Base-by-base conservation (phyloP, 139 green algal species). In the Chlorella vulgaris region DNA sequence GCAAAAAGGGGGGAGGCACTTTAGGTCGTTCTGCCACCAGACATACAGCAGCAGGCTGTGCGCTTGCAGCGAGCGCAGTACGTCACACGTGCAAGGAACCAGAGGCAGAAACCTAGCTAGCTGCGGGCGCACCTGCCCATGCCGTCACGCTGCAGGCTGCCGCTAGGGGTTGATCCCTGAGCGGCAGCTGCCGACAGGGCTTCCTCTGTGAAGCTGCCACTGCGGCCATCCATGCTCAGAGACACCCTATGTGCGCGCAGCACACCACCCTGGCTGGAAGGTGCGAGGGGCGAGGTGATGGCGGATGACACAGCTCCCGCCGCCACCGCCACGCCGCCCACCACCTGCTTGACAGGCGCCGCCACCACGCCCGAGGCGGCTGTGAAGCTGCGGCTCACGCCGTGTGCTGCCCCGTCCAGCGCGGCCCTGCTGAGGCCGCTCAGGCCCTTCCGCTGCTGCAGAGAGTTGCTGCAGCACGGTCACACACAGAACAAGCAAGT, bases 401-500 rank as follows among this genome's bases (percentile, higher is more conserved):
- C 68, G 7, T 69, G 39, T 39, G 78, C n/a, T n/a, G n/a, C 40
- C n/a, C 29, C 38, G 3, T 60, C 63, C 28, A 76, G 24, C 36
- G 65, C 78, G 1, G 78, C 69, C 18, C 69, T 43, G 31, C 61
- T 65, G 36, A 83, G 65, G 51, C 65, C 78, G 18, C 78, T 29
- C 38, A 76, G 65, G 63, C 66, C 31, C 21, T 38, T 73, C 31
- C 51, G 31, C 31, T 29, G 65, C 33, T 78, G 29, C 31, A 15
- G 55, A 15, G 28, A 8, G 55, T 21, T n/a, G 55, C 55, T n/a
- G 55, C 55, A 31, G 55, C 55, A 31, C 8, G 55, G 5, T 24
- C 13, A 15, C 47, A 55, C 47, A 15, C 13, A 10, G 47, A 24
- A n/a, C n/a, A n/a, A n/a, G n/a, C n/a, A n/a, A n/a, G n/a, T n/a